Conservation (phyloP, 495 filamentous ascomycete genomes). For the Penicillium bovifimosum region DNA sequence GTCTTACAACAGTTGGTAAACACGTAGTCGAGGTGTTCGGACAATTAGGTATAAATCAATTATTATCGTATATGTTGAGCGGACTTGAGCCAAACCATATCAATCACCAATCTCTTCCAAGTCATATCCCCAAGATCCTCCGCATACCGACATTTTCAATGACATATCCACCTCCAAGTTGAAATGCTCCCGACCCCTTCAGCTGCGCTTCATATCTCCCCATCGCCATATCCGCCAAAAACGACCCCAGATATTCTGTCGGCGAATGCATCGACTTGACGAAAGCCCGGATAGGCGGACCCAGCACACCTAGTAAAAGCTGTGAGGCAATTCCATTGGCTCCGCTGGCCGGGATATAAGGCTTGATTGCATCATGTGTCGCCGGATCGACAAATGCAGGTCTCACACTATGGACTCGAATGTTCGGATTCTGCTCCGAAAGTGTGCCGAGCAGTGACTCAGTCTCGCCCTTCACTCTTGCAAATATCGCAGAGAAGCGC, state of each 20-base stretch:
- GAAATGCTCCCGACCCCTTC: slow-evolving; percentile 37
- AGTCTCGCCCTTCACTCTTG: slow-evolving; percentile 56
- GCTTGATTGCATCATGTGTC: slow-evolving; percentile 44
- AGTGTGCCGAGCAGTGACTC: slow-evolving; percentile 50
- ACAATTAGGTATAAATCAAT: too few relatives aligned
- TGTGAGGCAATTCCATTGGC: background rate
- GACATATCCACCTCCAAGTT: slow-evolving; percentile 11
- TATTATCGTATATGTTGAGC: background rate
- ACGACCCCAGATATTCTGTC: slow-evolving; percentile 35
- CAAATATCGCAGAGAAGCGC: slow-evolving; percentile 50
- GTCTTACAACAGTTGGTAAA: too few relatives aligned
- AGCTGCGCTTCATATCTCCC: slow-evolving; percentile 43
- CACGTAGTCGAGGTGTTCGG: too few relatives aligned
- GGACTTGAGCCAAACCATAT: background rate
- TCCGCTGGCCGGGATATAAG: slow-evolving; percentile 28
- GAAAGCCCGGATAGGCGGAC: slow-evolving; percentile 6
- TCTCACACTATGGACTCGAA: slow-evolving; percentile 47
- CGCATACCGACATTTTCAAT: slow-evolving; percentile 15
- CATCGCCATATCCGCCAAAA: slow-evolving; percentile 55
- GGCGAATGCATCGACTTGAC: slow-evolving; percentile 23
- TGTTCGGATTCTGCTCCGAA: slow-evolving; percentile 36
- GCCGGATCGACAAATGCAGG: slow-evolving; percentile 48
- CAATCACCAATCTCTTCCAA: background rate
- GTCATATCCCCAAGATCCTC: slow-evolving; percentile 12
- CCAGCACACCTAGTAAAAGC: background rate